Conservation (phyloP, 1,284 basidiomycete genomes). For the Athelia psychrophila region DNA sequence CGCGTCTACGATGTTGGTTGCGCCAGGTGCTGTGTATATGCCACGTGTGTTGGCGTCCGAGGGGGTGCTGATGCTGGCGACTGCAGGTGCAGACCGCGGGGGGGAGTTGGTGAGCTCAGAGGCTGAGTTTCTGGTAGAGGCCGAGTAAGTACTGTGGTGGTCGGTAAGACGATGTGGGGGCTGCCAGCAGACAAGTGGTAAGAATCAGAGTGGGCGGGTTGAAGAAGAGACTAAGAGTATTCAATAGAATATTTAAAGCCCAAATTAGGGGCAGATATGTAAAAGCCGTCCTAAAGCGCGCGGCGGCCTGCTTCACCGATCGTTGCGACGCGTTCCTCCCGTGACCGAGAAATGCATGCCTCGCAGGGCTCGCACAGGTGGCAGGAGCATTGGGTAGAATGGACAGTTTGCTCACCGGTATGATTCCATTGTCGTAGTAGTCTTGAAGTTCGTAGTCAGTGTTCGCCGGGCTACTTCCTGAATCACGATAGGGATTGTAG, state of each 20-base stretch:
- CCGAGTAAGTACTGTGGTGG: background rate
- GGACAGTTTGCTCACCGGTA: slow-evolving; percentile 12
- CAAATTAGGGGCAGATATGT: background rate
- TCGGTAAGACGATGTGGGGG: slow-evolving; percentile 1
- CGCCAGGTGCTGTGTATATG: background rate
- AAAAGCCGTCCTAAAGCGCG: background rate
- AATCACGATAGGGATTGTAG: too few species aligned
- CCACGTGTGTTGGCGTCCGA: too few species aligned
- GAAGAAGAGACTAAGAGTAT: slow-evolving; percentile 1
- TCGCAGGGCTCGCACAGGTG: slow-evolving; percentile 4
- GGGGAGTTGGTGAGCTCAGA: background rate
- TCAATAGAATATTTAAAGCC: background rate
- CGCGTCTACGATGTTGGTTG: background rate
- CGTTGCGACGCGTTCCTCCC: background rate
- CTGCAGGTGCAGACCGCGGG: too few species aligned
- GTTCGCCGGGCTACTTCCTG: too few species aligned
- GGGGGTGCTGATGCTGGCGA: too few species aligned
- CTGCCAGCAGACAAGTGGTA: slow-evolving; percentile 5
- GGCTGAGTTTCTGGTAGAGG: background rate
- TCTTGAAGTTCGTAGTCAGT: background rate
- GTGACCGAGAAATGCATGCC: background rate
- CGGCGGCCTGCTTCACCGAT: background rate
- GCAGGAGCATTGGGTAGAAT: slow-evolving; percentile 2
- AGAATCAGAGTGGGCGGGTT: slow-evolving; percentile 6
- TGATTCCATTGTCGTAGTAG: slow-evolving; percentile 23